A percentile compares a stretch with the other conserved stretches of the same genome.
Conservation (phyloP, 1,284 basidiomycete species). For the Cystobasidium slooffiae region DNA sequence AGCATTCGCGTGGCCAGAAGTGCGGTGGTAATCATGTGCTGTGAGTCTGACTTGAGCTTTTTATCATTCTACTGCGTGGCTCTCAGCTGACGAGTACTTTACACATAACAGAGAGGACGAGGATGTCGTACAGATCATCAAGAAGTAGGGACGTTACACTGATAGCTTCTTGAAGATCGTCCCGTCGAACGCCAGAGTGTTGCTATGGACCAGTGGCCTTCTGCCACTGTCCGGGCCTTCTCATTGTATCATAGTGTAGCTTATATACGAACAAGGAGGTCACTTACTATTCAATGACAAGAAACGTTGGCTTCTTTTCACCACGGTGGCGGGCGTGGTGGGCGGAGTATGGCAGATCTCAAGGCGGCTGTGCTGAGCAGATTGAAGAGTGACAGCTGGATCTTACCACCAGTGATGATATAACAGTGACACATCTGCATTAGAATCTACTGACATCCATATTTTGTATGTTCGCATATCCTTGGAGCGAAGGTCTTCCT, state of each 20-base stretch:
- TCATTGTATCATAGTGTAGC: slow-evolving; percentile 27
- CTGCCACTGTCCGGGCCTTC: neutral
- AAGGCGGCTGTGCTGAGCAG: too few species aligned
- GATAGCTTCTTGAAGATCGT: neutral
- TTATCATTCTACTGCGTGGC: neutral
- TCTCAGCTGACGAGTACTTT: neutral
- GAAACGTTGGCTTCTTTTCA: too few species aligned
- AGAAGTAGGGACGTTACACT: slow-evolving; percentile 24
- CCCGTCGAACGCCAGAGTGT: too few species aligned
- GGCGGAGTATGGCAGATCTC: too few species aligned
- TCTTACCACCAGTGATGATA: too few species aligned
- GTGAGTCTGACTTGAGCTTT: slow-evolving; percentile 15
- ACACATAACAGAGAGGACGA: slow-evolving; percentile 3
- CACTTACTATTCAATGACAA: neutral
- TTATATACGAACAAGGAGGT: neutral
- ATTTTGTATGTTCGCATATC: too few species aligned
- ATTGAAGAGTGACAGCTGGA: too few species aligned
- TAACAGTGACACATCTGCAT: too few species aligned
- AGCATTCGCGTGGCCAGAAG: slow-evolving; percentile 94
- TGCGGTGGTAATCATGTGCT: slow-evolving; percentile 73
- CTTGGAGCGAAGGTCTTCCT: too few species aligned
- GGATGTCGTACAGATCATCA: slow-evolving; percentile 46
- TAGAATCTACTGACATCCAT: too few species aligned
- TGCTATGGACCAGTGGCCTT: too few species aligned
- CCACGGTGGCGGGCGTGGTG: too few species aligned